Evolutionary conservation across 768 basidiomycete genomes (phyloP).

Genomic region (Mycena albidolilacea): DNA sequence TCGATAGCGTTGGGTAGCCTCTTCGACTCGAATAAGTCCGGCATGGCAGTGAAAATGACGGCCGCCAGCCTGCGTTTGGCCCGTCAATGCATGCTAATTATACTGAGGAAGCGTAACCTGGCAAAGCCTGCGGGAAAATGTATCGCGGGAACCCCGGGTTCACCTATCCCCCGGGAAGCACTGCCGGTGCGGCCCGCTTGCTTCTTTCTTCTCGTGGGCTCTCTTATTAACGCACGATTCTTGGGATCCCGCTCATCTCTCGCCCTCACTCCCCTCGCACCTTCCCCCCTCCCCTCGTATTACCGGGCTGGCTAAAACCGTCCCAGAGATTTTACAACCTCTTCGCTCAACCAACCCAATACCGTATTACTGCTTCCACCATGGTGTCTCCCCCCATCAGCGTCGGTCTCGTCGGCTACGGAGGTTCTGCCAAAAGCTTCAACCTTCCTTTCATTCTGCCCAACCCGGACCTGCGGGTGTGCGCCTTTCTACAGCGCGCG

Average conservation of each 20-base stretch:
- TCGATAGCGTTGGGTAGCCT: too few species aligned
- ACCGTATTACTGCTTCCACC: conserved; percentile 22
- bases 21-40: too few species aligned
- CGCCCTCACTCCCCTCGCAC: conserved; percentile 23
- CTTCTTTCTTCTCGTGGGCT: conserved; percentile 21
- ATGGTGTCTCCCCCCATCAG: conserved; percentile 28
- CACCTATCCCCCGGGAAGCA: conserved; percentile 14
- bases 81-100: conserved; percentile 16
- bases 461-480: conserved; percentile 29
- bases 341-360: conserved; percentile 23
- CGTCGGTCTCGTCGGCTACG: conserved; percentile 27
- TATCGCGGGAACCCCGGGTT: conserved; percentile 21
- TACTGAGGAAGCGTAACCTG: conserved; percentile 23
- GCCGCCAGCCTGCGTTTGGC: background rate
- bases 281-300: conserved; percentile 17
- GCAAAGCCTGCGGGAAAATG: conserved; percentile 17
- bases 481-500: conserved; percentile 30
- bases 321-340: conserved; percentile 23
- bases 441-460: conserved; percentile 31
- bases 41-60: too few species aligned
- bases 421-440: conserved; percentile 29
- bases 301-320: conserved; percentile 13
- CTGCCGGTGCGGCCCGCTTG: conserved; percentile 23
- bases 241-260: conserved; percentile 27
- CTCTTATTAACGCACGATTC: conserved; percentile 22